Base-by-base conservation (phyloP, 768 basidiomycete species). In the Collybia nuda region DNA sequence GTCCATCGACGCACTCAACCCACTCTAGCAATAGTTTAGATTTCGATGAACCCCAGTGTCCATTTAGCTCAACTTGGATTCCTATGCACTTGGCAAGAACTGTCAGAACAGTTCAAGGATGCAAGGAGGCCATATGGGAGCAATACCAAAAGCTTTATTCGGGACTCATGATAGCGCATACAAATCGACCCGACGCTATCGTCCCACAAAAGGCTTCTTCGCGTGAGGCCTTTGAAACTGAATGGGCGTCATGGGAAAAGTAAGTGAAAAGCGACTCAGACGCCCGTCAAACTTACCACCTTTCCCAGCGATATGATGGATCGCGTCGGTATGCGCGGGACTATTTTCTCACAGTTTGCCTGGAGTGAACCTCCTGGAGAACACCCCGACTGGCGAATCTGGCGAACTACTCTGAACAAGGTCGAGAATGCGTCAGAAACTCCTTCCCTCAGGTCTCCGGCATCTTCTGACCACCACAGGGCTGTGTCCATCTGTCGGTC, bases 171-270 rank as follows among this genome's bases (percentile, higher is more conserved):
- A 67, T 77, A 42, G 62, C 69, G 45, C 67, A 71, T 9, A 70
- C 69, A 7, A 62, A 66, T 26, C 69, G 66, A 11, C 55, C 59
- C 18, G 64, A 68, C 41, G 47, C 50, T 12, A 48, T 48, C 12
- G 43, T 43, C 24, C 15, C 49, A 36, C 32, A 52, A 43, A 57
- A 60, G 55, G 46, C 57, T 51, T 71, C 74, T 6, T 68, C 73
- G 15, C 75, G 81, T 3, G 82, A 81, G 44, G 78, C 81, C 40
- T 90, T 90, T 50, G 85, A 88, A 29, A 62, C 69, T 1, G 80
- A 80, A 44, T 89, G 88, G 86, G 65, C 65, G 7, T 81, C 82
- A 44, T 90, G 88, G 88, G 75, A 82, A 65, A 77, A 74, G 88
- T 90, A 42, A 62, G 83, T 65, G 22, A 7, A 17, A 29, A 22